Conservation (phyloP, 768 basidiomycete species). For the Suillus ampliporus region DNA sequence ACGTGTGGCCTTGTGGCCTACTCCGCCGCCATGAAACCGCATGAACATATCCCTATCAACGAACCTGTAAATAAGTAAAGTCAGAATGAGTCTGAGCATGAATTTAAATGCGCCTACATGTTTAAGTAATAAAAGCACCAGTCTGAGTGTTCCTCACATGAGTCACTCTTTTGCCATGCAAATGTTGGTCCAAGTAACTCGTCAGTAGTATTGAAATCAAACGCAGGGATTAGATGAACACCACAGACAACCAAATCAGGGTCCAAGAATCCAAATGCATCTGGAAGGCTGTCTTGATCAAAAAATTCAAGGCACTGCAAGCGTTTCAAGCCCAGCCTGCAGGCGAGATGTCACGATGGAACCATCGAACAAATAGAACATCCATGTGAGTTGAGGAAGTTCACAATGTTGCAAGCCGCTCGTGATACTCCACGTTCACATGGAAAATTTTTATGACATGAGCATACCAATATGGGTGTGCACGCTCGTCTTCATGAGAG, state of each 20-base stretch:
- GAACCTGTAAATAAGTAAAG: conserved; percentile 31
- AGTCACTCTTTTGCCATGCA: not conserved
- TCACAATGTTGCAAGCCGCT: not conserved
- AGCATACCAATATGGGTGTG: conserved; percentile 47
- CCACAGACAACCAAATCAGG: conserved; percentile 45
- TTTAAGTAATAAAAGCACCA: conserved; percentile 38
- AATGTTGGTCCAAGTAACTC: conserved; percentile 16
- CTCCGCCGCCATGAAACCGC: conserved; percentile 34
- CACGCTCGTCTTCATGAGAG: conserved; percentile 23
- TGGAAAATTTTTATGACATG: conserved; percentile 40
- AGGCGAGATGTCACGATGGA: conserved; percentile 31
- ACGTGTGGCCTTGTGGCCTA: conserved; percentile 30
- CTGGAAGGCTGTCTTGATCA: conserved; percentile 20
- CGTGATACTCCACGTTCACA: conserved; percentile 10
- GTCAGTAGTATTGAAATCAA: conserved; percentile 25
- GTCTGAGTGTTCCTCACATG: conserved; percentile 27
- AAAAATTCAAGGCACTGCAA: conserved; percentile 49
- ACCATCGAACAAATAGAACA: conserved; percentile 50
- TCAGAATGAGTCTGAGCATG: too few species aligned
- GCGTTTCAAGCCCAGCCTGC: conserved; percentile 34
- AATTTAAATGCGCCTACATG: conserved; percentile 28
- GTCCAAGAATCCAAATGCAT: conserved; percentile 53
- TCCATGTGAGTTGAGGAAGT: conserved; percentile 32
- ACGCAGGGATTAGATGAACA: conserved; percentile 50
- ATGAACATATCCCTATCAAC: conserved; percentile 42